A percentile compares a stretch with the other conserved stretches of the same genome.
Evolutionary conservation across 768 basidiomycete species (phyloP).

Genomic region (Tulasnella sp.): DNA sequence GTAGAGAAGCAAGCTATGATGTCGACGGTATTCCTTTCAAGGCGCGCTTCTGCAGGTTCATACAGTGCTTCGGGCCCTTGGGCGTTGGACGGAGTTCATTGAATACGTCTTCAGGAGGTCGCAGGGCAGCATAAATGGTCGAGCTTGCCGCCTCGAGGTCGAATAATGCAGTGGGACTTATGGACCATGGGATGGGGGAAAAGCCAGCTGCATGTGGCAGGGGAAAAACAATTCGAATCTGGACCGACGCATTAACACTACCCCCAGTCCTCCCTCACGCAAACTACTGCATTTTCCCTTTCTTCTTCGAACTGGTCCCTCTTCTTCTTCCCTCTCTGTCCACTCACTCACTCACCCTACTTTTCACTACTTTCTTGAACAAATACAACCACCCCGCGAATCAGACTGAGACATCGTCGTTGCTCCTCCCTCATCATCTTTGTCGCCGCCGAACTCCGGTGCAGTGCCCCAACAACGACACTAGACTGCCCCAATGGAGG

Average conservation of each 20-base stretch:
- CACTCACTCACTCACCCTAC: not conserved
- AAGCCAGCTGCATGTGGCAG: not conserved
- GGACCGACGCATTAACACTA: not conserved
- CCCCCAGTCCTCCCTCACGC: not conserved
- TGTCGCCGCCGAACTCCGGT: slow-evolving; percentile 11
- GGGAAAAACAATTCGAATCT: not conserved
- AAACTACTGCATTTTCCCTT: not conserved
- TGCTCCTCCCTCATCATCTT: slow-evolving; percentile 2
- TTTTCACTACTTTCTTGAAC: not conserved
- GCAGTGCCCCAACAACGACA: not conserved
- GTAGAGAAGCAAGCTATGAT: too few species aligned
- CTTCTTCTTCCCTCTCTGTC: not conserved
- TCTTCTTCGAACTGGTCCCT: not conserved
- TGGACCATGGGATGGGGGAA: too few species aligned
- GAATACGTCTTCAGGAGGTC: not conserved
- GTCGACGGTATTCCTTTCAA: too few species aligned
- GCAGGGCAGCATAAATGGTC: not conserved
- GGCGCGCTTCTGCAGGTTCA: too few species aligned
- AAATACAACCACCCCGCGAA: not conserved
- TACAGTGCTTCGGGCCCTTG: too few species aligned
- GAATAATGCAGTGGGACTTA: not conserved
- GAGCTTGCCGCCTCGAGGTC: not conserved
- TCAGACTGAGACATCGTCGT: not conserved
- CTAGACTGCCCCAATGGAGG: too few species aligned
- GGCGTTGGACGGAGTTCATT: too few species aligned